Evolutionary conservation across 371 early-diverging fungal species (phyloP).

Genomic region (Basidiobolus meristosporus): DNA sequence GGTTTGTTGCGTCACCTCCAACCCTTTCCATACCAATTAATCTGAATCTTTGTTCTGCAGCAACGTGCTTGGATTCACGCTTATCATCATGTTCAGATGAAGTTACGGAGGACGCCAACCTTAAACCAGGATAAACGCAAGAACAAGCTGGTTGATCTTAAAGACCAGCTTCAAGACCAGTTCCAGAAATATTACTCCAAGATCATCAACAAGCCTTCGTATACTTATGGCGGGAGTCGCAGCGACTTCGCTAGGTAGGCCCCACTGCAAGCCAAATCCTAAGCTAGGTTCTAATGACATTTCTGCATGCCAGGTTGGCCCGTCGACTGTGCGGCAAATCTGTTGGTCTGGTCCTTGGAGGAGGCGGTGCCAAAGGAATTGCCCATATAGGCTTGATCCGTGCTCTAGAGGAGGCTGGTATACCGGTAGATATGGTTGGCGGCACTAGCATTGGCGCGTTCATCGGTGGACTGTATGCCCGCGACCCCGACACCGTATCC

Average conservation of each 20-base stretch:
- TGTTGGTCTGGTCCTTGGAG: constrained; percentile 96
- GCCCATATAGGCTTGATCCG: constrained; percentile 92
- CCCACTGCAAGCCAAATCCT: constrained; percentile 8
- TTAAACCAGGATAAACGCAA: constrained; percentile 29
- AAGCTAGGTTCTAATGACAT: too few relatives aligned
- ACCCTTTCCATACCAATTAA: not conserved
- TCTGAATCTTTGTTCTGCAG: constrained; percentile 6
- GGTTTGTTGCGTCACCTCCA: constrained; percentile 6
- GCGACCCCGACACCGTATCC: constrained; percentile 70
- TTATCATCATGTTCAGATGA: constrained; percentile 92
- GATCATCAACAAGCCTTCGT: constrained; percentile 9
- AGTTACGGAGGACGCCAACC: constrained; percentile 28
- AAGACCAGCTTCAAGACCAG: constrained; percentile 46
- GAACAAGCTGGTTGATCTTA: constrained; percentile 38
- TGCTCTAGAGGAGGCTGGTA: constrained; percentile 95
- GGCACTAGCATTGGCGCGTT: constrained; percentile 97
- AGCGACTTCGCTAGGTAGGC: constrained; percentile 44
- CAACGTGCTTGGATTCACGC: constrained; percentile 86
- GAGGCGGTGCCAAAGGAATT: constrained; percentile 98
- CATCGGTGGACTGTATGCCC: constrained; percentile 90
- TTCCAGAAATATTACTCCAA: constrained; percentile 19
- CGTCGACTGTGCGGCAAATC: constrained; percentile 85
- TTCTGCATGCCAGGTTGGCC: constrained; percentile 53
- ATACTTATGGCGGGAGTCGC: constrained; percentile 17
- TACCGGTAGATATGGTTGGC: constrained; percentile 96